Evolutionary conservation across 768 basidiomycete species (phyloP).

Genomic region (Rhodotorula kratochvilovae): DNA sequence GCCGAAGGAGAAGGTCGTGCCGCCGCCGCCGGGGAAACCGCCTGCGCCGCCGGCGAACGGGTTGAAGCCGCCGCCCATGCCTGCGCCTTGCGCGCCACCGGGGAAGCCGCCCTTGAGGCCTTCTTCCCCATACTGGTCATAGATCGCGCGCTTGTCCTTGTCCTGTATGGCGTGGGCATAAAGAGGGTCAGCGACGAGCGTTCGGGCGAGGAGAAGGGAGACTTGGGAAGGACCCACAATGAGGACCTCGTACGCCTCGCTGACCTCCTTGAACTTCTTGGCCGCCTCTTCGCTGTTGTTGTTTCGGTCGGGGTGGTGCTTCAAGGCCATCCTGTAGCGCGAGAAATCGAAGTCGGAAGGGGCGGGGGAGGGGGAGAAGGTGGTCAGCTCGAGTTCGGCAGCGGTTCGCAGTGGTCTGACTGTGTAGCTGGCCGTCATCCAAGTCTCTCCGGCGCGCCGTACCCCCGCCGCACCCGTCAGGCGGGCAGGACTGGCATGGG

Average conservation of each 20-base stretch:
- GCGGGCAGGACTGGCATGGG: too few species aligned
- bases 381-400: not conserved
- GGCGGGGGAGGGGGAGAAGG: not conserved
- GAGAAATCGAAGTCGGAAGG: not conserved
- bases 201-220: not conserved
- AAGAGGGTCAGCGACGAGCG: not conserved
- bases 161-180: not conserved
- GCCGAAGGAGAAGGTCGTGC: conserved; percentile 51
- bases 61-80: conserved; percentile 37
- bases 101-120: conserved; percentile 68
- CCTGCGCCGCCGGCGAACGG: conserved; percentile 38
- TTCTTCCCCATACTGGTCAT: conserved; percentile 79
- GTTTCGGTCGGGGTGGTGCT: conserved; percentile 94
- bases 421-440: too few species aligned
- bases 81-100: conserved; percentile 44
- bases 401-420: too few species aligned
- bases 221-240: not conserved
- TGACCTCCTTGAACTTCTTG: conserved; percentile 86
- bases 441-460: too few species aligned
- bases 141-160: conserved; percentile 47
- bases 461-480: too few species aligned
- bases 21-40: conserved; percentile 43
- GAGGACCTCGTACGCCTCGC: conserved; percentile 93
- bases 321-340: conserved; percentile 53
- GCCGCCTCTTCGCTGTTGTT: conserved; percentile 70